phyloP scores from a whole-genome alignment of 768 basidiomycete genomes.

The Serendipita sp. region DNA sequence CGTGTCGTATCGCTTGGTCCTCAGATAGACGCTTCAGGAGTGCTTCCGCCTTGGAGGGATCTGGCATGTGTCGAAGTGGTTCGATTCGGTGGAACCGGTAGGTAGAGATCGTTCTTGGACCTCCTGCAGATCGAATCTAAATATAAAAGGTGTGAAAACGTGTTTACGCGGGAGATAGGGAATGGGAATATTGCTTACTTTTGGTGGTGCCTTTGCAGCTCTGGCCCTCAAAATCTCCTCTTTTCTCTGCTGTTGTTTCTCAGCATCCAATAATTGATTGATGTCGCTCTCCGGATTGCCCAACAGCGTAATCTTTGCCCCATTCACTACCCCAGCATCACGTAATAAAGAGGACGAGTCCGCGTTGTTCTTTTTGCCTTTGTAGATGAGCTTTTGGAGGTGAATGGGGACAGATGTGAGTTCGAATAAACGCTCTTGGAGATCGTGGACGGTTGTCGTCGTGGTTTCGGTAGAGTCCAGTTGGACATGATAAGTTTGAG shows the following conservation, averaged over 20 bases:
- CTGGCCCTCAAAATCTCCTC: conserved; percentile 45
- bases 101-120: conserved; percentile 21
- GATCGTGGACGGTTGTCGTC: conserved; percentile 32
- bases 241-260: conserved; percentile 39
- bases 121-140: conserved; percentile 42
- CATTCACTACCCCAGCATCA: conserved; percentile 44
- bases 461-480: conserved; percentile 19
- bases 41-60: conserved; percentile 37
- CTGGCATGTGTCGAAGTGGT: conserved; percentile 47
- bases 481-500: conserved; percentile 25
- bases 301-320: conserved; percentile 51
- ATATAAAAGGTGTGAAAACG: neutral
- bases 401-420: conserved; percentile 48
- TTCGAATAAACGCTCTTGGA: conserved; percentile 39
- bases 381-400: conserved; percentile 58
- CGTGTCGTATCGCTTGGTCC: conserved; percentile 53
- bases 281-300: conserved; percentile 49
- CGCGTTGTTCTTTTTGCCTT: conserved; percentile 36
- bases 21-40: conserved; percentile 42
- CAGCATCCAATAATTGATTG: conserved; percentile 34
- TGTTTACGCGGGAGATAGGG: neutral
- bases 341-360: conserved; percentile 19
- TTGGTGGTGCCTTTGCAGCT: conserved; percentile 37
- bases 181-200: conserved; percentile 25
- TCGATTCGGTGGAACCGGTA: conserved; percentile 51